Base-by-base conservation (phyloP, 345 rosid genomes). In the Syzygium grande region DNA sequence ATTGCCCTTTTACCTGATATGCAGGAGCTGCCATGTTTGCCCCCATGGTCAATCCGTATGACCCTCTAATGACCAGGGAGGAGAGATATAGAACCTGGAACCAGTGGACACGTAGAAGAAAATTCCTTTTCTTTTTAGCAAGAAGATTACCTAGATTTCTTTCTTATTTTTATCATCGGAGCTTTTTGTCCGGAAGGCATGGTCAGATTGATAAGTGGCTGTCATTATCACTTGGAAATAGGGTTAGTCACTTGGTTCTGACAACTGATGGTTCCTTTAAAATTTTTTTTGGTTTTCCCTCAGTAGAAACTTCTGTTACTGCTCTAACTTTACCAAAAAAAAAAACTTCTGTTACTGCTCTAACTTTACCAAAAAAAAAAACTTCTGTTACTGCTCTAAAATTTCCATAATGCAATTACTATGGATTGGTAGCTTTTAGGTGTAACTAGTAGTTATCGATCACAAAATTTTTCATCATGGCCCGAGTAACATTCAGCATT, bases 1-100 rank as follows among this genome's bases (percentile, higher is more conserved):
- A 83, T 83, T 49, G 30, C 23, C 23, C 43, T 68, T 68, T 34
- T 34, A 38, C 46, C 49, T 73, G 80, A 73, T 73, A 38, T 73
- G 91, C 94, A 95, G 96, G 94, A 85, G 94, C 94, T 13, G 97
- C 92, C 38, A 91, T 94, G 93, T 90, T 95, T 90, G 95, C 97
- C 89, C 95, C 97, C 19, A 88, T 94, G 92, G 96, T 94, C 58
- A 95, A 93, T 91, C 96, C 97, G 14, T 95, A 92, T 86, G 95
- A 95, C 91, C 88, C 93, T 54, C 30, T 92, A 68, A 94, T 95
- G 96, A 93, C 88, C 61, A 94, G 87, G 90, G 88, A 53, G 30
- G 97, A 95, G 91, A 90, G 91, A 90, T 85, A 84, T 84, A 87
- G 92, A 86, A 92, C 87, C 65, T 95, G 97, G 97, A 92, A 90